A percentile compares a stretch with the other conserved stretches of the same genome.
These are phyloP conservation scores for Pisolithus albus DNA, from an alignment of 768 basidiomycete species.

Conservation along the genomic window DNA sequence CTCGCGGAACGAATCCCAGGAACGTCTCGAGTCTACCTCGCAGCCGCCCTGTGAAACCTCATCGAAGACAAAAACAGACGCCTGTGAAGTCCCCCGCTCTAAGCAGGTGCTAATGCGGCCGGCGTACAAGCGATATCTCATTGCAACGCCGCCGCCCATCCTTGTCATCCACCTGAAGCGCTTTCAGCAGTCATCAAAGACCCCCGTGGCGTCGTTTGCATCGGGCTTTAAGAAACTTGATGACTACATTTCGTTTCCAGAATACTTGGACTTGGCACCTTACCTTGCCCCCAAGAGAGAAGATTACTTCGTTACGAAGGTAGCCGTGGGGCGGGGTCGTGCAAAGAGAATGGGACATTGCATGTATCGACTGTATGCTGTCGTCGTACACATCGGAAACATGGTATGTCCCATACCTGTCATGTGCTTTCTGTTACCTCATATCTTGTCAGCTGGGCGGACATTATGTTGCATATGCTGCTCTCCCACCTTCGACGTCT, in stretches of 20 bases:
- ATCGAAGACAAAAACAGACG: constrained; percentile 28
- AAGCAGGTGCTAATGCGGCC: constrained; percentile 70
- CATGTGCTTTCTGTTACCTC: neutral
- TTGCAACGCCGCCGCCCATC: constrained; percentile 77
- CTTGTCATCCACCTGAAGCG: constrained; percentile 91
- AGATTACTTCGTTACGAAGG: constrained; percentile 50
- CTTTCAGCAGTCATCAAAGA: constrained; percentile 79
- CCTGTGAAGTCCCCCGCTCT: constrained; percentile 29
- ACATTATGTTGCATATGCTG: constrained; percentile 83
- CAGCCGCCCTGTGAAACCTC: constrained; percentile 18
- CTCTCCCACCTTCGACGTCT: constrained; percentile 43
- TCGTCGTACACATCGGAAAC: constrained; percentile 82
- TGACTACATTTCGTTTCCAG: constrained; percentile 87
- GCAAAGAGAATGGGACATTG: constrained; percentile 32
- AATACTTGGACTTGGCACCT: constrained; percentile 75
- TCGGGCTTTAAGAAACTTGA: constrained; percentile 84
- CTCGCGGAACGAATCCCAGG: constrained; percentile 28
- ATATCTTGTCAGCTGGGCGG: constrained; percentile 61
- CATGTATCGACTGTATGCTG: constrained; percentile 69
- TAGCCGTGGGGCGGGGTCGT: constrained; percentile 17
- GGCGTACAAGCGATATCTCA: constrained; percentile 93
- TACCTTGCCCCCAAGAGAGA: constrained; percentile 80
- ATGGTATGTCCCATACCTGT: constrained; percentile 49
- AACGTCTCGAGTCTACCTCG: constrained; percentile 14
- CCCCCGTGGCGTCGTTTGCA: constrained; percentile 54